Base-by-base conservation (phyloP, 176 grass and related monocot genomes). In the Areca catechu region DNA sequence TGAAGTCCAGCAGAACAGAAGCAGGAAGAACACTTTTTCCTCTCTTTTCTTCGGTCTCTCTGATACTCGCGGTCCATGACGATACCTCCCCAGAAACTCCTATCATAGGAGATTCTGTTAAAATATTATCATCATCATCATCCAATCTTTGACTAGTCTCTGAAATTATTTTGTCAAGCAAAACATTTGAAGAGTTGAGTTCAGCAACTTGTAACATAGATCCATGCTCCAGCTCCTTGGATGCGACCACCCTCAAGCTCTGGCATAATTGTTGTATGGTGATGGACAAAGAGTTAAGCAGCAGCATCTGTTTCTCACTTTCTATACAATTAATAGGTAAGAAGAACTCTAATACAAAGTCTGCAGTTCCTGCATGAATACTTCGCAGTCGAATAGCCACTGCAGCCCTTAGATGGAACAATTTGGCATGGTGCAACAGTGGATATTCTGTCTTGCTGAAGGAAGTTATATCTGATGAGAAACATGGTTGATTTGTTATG, bases 291-390 rank as follows among this genome's bases (percentile, higher is more conserved):
- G 80, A 80, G 51, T 83, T 88, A 49, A 99, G 79, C 81, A 93
- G 80, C 29, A 62, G 23, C 58, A 63, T 82, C 52, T 93, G 94
- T 24, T 79, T 58, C 63, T 83, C 84, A 7, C 22, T 54, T 1
- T 81, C 48, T 72, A 59, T 51, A 68, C 88, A 89, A 67, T 83
- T 59, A 16, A 62, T 24, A 34, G 88, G 94, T 70, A 99, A 61
- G 76, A 99, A 99, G 49, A 99, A 99, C 67, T 99, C 94, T 53
- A 99, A 57, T 22, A 99, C 88, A 59, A 89, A 88, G 72, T 99
- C 84, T 29, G 74, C 70, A 30, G 23, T 65, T 56, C 63, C 88
- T 48, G 88, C 83, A 66, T 22, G 63, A 50, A 71, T 58, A 60
- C 84, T 84, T 63, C 79, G 49, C 22, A 99, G 53, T 19, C 74